These are phyloP conservation scores for Edaphochlamys debaryana DNA, from an alignment of 139 green algal genomes.

Conservation along the genomic window DNA sequence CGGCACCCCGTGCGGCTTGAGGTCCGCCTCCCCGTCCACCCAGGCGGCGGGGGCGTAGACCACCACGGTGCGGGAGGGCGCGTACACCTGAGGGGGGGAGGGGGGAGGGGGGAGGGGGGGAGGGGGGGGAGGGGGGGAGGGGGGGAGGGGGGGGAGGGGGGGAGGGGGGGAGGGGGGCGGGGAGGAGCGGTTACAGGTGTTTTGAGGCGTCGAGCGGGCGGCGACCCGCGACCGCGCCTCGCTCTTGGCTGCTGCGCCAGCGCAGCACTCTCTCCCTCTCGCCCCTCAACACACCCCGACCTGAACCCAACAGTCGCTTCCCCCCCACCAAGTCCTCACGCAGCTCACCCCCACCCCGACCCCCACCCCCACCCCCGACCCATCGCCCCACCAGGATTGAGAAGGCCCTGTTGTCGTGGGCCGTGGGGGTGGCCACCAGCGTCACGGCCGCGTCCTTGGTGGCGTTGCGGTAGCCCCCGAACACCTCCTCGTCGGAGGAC, in stretches of 20 bases:
- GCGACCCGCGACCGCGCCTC: too few relatives aligned
- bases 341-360: too few relatives aligned
- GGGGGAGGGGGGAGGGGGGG: not conserved
- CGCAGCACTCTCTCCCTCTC: too few relatives aligned
- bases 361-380: too few relatives aligned
- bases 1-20: constrained; percentile 72
- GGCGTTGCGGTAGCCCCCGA: constrained; percentile 88
- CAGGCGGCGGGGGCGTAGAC: constrained; percentile 87
- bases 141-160: not conserved
- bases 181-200: not conserved
- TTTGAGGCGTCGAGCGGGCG: too few relatives aligned
- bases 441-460: constrained; percentile 79
- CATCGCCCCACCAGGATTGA: too few relatives aligned
- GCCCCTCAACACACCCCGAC: too few relatives aligned
- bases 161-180: not conserved
- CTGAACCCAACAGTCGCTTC: too few relatives aligned
- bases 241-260: too few relatives aligned
- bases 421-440: constrained; percentile 49
- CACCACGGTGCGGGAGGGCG: constrained; percentile 79
- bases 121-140: not conserved
- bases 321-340: too few relatives aligned
- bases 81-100: constrained; percentile 65
- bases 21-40: constrained; percentile 75
- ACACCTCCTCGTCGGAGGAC: constrained; percentile 86
- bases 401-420: constrained; percentile 77